These are phyloP conservation scores for Casuarina equisetifolia DNA, from an alignment of 306 rosid species.

Conservation along the genomic window DNA sequence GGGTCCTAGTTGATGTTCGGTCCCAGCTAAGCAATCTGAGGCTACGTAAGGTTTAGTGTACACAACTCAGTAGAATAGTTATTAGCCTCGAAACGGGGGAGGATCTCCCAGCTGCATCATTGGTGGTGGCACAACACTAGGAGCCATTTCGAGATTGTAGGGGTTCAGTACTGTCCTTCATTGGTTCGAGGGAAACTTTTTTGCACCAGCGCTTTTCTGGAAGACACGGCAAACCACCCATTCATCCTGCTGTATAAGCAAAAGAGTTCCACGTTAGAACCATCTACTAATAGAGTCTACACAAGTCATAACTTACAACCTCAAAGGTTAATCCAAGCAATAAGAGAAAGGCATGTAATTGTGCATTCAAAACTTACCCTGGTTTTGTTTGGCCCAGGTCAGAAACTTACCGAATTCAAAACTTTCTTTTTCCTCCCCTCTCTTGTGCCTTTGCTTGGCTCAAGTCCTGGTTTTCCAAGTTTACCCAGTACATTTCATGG, in stretches of 20 bases:
- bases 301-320: not conserved
- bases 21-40: slow-evolving; percentile 27
- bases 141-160: slow-evolving; percentile 55
- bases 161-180: slow-evolving; percentile 56
- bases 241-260: slow-evolving; percentile 58
- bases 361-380: not conserved
- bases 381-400: too few relatives aligned
- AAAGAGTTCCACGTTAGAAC: not conserved
- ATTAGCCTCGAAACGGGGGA: slow-evolving; percentile 33
- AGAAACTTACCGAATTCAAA: too few relatives aligned
- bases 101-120: slow-evolving; percentile 74
- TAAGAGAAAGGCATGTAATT: not conserved
- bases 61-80: not conserved
- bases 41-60: not conserved
- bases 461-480: not conserved
- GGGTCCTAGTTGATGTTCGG: slow-evolving; percentile 33
- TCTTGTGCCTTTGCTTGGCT: not conserved
- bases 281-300: not conserved
- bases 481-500: not conserved
- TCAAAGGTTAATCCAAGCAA: not conserved
- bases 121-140: slow-evolving; percentile 42
- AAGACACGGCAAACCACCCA: slow-evolving; percentile 91
- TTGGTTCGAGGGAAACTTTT: slow-evolving; percentile 65
- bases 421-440: not conserved
- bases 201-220: slow-evolving; percentile 73